These are phyloP conservation scores for Cunninghamia lanceolata DNA, from an alignment of 75 land plant species.

Conservation along the genomic window DNA sequence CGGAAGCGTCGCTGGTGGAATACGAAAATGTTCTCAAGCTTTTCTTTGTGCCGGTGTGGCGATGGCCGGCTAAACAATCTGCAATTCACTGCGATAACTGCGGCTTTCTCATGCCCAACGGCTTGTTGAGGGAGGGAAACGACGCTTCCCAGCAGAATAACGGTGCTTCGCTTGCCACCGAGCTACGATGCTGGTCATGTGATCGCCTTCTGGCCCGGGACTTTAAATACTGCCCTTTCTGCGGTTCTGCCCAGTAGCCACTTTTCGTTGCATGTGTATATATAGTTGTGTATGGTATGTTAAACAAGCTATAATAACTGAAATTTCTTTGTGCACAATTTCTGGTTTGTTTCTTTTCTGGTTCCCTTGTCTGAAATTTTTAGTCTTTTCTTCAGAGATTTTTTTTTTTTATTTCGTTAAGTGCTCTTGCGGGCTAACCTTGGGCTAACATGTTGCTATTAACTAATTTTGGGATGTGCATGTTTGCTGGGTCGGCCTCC, in stretches of 20 bases:
- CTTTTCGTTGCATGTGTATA: not conserved
- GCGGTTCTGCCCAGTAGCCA: conserved; percentile 46
- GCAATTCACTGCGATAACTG: conserved; percentile 55
- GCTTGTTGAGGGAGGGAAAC: conserved; percentile 4
- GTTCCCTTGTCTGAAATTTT: not conserved
- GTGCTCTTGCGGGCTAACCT: no score
- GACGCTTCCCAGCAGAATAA: not conserved
- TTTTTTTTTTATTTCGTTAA: no score
- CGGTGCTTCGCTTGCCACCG: not conserved
- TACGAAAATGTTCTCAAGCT: conserved; percentile 68
- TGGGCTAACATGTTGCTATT: no score
- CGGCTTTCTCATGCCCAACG: conserved; percentile 41
- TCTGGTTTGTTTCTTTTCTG: not conserved
- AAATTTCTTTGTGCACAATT: not conserved
- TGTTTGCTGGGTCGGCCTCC: no score
- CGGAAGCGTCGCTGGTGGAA: conserved; percentile 54
- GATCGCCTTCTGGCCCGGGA: conserved; percentile 35
- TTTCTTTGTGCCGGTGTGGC: conserved; percentile 82
- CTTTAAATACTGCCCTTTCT: conserved; percentile 74
- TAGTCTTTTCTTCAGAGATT: not conserved
- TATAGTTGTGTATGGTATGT: not conserved
- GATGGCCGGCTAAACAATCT: conserved; percentile 62
- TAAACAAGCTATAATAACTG: not conserved
- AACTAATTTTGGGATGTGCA: no score
- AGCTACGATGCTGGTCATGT: conserved; percentile 47